Base-by-base conservation (phyloP, 768 basidiomycete genomes). In the Pleurotus tuber-regium region DNA sequence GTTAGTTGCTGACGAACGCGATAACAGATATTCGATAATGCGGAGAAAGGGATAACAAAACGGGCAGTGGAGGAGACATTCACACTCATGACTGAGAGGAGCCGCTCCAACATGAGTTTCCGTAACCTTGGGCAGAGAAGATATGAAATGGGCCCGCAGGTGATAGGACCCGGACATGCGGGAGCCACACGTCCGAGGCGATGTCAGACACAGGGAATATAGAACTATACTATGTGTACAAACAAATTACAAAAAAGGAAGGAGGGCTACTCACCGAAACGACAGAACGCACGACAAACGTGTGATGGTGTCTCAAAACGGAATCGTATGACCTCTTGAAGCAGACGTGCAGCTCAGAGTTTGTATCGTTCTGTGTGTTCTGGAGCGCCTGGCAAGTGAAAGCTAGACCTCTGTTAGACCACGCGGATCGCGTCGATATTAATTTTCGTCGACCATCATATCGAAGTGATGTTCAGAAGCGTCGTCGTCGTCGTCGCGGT, bases 301-400 rank as follows among this genome's bases (percentile, higher is more conserved):
- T 72, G 61, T 87, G 84, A 64, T 88, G 85, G 53, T 82, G 83
- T 46, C 66, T 70, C 43, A 90, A 72, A 14, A 87, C 80, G 48
- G 75, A 73, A 54, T 90, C 86, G 63, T 87, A 90, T 2, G 88
- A 77, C 35, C 79, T 72, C 64, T 76, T 79, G 72, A 90, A 89
- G 65, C 87, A 88, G 52, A 77, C 71, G 57, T 83, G 78, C 39
- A 88, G 69, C 55, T 86, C 83, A 1, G 74, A 61, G 21, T 59
- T 60, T 24, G 46, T 14, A 58, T 88, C 81, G 4, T 64, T 64
- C 56, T 84, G 86, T 73, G 83, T 79, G 59, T 82, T 74, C 63
- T 83, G 78, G 31, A 90, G 72, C 11, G 87, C 87, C 55, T 74
- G 74, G 63, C 82, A 86, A 2, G 84, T 82, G 59, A 89, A 84